Base-by-base conservation (phyloP, 441 rosid species). In the Erodium trifolium region DNA sequence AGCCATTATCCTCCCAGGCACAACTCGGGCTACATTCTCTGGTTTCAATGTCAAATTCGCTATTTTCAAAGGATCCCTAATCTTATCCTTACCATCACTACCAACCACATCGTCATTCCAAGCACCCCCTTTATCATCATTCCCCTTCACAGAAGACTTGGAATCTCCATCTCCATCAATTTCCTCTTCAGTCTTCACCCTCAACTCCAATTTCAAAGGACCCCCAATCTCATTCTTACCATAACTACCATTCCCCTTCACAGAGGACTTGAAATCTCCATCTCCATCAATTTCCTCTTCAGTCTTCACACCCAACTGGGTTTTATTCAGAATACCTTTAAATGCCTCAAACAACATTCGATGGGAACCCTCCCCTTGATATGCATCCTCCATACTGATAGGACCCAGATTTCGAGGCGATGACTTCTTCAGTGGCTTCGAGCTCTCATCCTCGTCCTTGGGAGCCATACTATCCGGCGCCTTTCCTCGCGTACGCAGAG, bases 401-500 rank as follows among this genome's bases (percentile, higher is more conserved):
- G 96, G 89, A 65, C 87, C 84, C 77, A 68, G 8, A n/a, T 69
- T n/a, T 70, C 68, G 35, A 11, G 79, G 70, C 5, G 82, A 75
- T 41, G 59, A 39, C 43, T 81, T 72, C 11, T 71, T 70, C 0
- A 45, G 10, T 0, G 29, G 37, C 4, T 34, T 34, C 37, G 37
- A 34, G 37, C 5, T 34, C 62, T 67, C 80, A 3, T 67, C 69
- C 18, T 83, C 77, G 65, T 84, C 88, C 27, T 68, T 60, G 1
- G 81, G 81, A 76, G 37, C 37, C 4, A 3, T 34, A 34, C 37
- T 34, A 34, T 34, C 37, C 37, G 96, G 94, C n/a, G 82, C 77
- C 78, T 84, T 72, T 13, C 94, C 98, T 70, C 89, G 79, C 4
- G 83, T 70, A 10, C 96, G 87, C 62, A 88, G 78, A 0, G 97